A percentile compares a stretch with the other conserved stretches of the same genome.
phyloP scores from a whole-genome alignment of 805 yeast species.

The Tetrapisispora fleetii region DNA sequence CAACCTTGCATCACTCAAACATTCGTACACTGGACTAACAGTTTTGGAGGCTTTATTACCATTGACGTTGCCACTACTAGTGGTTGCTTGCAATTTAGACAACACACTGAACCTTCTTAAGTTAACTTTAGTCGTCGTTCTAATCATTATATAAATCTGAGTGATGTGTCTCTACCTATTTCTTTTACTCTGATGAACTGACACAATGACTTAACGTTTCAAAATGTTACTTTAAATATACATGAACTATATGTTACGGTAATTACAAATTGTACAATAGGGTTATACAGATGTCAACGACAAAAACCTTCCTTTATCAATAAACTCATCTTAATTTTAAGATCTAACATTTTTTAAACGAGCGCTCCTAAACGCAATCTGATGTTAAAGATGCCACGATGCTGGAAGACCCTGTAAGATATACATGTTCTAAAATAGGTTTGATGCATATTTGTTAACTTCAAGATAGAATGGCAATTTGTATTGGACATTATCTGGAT shows the following conservation, averaged over 20 bases:
- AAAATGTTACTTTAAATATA: no score
- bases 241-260: no score
- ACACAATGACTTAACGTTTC: no score
- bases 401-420: background rate
- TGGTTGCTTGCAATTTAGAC: background rate
- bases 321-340: no score
- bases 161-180: background rate
- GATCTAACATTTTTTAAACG: no score
- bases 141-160: background rate
- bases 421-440: conserved; percentile 3
- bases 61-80: background rate
- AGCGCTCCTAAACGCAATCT: background rate
- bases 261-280: no score
- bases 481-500: conserved; percentile 32
- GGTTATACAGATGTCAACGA: no score
- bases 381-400: background rate
- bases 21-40: conserved; percentile 9
- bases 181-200: background rate
- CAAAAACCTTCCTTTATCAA: no score
- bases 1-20: conserved; percentile 42
- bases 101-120: background rate
- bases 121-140: background rate
- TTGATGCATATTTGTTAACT: conserved; percentile 21
- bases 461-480: conserved; percentile 36
- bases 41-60: conserved; percentile 1